Evolutionary conservation across 352 stramenopile species (phyloP), one percentile per base, ranked within the genome.

Genomic region (Globisporangium viniferum): DNA sequence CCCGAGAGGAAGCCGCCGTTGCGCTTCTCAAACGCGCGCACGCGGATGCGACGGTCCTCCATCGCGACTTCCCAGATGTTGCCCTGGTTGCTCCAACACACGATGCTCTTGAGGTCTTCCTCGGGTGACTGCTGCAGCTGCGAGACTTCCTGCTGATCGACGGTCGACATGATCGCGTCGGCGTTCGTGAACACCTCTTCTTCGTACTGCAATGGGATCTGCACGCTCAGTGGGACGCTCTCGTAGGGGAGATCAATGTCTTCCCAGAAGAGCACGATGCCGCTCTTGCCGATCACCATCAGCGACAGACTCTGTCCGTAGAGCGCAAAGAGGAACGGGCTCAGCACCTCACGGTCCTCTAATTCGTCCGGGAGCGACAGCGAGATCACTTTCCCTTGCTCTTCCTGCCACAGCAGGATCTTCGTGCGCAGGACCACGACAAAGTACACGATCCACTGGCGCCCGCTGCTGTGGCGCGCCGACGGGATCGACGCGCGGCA

Each of bases 61-160:
- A 94, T 84, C 24, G 84, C 84, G 14, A 94, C 73, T 59, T 94
- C 86, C 86, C 86, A 94, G 33, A 94, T 73, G 67, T 85, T 91
- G 14, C 86, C 86, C 29, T 88, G 71, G 62, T 89, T 91, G 69
- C 82, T 91, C 86, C 86, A 94, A 73, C 86, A 94, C 49, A 94
- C 48, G n/a, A 94, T 59, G 63, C 84, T 84, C 36, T 75, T 82
- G 2, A 75, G 66, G 58, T 85, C 75, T 46, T 88, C 66, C 10
- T 66, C 56, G 18, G 57, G n/a, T 4, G 58, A 44, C 46, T 74
- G 63, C 18, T 71, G 56, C 8, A 46, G 49, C 2, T 71, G 68
- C 1, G 66, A 54, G 8, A 73, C 68, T 8, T 46, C 31, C 9
- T 72, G 62, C 5, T 44, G 35, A 20, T 59, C 55, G 18, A 51